phyloP scores from a whole-genome alignment of 148 eudicot genomes.

The Chenopodium quinoa region DNA sequence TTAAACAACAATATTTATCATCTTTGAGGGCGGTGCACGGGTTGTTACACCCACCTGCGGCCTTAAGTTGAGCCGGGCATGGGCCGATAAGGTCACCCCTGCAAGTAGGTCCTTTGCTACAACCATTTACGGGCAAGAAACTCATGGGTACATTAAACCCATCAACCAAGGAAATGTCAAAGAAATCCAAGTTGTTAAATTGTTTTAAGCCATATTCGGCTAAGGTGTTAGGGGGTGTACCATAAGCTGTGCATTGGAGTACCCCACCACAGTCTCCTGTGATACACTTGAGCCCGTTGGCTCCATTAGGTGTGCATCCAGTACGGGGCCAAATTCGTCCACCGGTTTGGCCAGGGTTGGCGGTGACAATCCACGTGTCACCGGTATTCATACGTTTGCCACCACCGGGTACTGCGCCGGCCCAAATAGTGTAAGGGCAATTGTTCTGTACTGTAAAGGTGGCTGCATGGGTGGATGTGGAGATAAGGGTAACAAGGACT shows the following conservation, averaged over 20 bases:
- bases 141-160: conserved; percentile 39
- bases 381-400: conserved; percentile 22
- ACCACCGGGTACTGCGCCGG: conserved; percentile 25
- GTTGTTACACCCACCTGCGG: conserved; percentile 43
- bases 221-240: conserved; percentile 33
- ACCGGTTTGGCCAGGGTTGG: conserved; percentile 15
- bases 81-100: conserved; percentile 26
- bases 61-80: conserved; percentile 33
- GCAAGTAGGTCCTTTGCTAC: conserved; percentile 27
- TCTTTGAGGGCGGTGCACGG: conserved; percentile 43
- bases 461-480: conserved; percentile 17
- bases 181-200: conserved; percentile 28
- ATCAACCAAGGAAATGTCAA: conserved; percentile 35
- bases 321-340: conserved; percentile 33
- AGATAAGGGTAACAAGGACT: conserved; percentile 13
- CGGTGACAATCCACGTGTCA: conserved; percentile 22
- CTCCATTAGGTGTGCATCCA: conserved; percentile 14
- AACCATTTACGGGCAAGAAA: conserved; percentile 21
- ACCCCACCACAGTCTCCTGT: conserved; percentile 38
- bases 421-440: conserved; percentile 33
- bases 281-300: conserved; percentile 23
- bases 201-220: conserved; percentile 29
- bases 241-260: conserved; percentile 30
- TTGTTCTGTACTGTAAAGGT: conserved; percentile 22
- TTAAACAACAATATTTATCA: conserved; percentile 34